phyloP scores from a whole-genome alignment of 257 asterid genomes.

The Plectranthus barbatus region DNA sequence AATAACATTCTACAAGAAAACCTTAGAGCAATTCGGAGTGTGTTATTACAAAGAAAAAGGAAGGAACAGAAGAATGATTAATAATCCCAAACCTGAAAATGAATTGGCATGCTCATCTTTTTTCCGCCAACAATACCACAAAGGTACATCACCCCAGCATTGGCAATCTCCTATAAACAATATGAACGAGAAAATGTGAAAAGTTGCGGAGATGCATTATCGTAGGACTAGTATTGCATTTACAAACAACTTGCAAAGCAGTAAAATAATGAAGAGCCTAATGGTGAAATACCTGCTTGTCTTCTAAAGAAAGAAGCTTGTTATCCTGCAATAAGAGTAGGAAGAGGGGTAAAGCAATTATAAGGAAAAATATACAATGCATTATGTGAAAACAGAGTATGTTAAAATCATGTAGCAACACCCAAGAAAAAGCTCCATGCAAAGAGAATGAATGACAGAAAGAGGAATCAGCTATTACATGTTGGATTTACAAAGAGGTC shows the following conservation, averaged over 20 bases:
- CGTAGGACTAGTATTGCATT: too few species aligned
- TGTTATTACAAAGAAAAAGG: neutral
- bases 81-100: slow-evolving; percentile 44
- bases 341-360: too few species aligned
- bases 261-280: neutral
- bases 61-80: slow-evolving; percentile 1
- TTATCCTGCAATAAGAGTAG: slow-evolving; percentile 48
- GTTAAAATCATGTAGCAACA: too few species aligned
- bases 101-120: slow-evolving; percentile 52
- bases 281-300: slow-evolving; percentile 54
- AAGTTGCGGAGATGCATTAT: neutral
- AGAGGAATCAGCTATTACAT: too few species aligned
- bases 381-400: too few species aligned
- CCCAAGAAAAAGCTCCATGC: too few species aligned
- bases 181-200: neutral
- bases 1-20: neutral
- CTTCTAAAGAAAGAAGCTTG: slow-evolving; percentile 57
- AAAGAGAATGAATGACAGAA: too few species aligned
- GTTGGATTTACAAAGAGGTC: too few species aligned
- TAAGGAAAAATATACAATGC: too few species aligned
- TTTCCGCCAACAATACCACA: slow-evolving; percentile 47
- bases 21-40: neutral
- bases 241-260: neutral
- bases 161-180: slow-evolving; percentile 53
- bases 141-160: slow-evolving; percentile 70